These are phyloP conservation scores for Saturnispora ahearnii DNA, from an alignment of 805 yeast genomes.

Conservation along the genomic window DNA sequence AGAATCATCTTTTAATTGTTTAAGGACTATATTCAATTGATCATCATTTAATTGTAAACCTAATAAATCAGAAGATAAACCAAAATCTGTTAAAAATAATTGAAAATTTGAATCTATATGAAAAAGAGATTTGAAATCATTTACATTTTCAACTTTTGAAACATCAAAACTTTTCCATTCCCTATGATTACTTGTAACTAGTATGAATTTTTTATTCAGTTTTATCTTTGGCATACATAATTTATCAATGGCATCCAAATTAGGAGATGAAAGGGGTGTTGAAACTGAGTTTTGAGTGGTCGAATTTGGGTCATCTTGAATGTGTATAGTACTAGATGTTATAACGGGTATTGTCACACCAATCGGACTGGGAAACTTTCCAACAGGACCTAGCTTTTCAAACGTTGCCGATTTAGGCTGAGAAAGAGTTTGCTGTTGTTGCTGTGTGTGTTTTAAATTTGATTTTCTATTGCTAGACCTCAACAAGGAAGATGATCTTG, in stretches of 20 bases:
- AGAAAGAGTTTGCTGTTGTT: not conserved
- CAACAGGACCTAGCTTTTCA: slow-evolving; percentile 29
- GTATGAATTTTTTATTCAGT: slow-evolving; percentile 30
- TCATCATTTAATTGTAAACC: slow-evolving; percentile 8
- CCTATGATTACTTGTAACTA: slow-evolving; percentile 58
- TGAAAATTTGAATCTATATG: slow-evolving; percentile 4
- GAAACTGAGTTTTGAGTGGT: not conserved
- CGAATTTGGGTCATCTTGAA: slow-evolving; percentile 5
- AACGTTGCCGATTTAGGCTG: slow-evolving; percentile 15
- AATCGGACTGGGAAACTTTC: slow-evolving; percentile 27
- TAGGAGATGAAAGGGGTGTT: not conserved
- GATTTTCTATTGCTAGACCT: slow-evolving; percentile 1
- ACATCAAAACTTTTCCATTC: slow-evolving; percentile 44
- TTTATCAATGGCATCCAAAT: slow-evolving; percentile 20
- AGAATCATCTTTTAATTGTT: not conserved
- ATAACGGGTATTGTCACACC: slow-evolving; percentile 28
- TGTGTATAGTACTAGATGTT: slow-evolving; percentile 23
- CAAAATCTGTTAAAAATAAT: slow-evolving; percentile 10
- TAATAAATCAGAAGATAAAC: slow-evolving; percentile 7
- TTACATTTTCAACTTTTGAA: slow-evolving; percentile 24
- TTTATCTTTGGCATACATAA: slow-evolving; percentile 31
- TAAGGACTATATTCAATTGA: not conserved
- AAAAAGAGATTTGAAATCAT: slow-evolving; percentile 39
- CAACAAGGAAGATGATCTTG: slow-evolving; percentile 2
- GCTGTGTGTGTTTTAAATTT: not conserved